Evolutionary conservation across 1,139 yeast genomes (phyloP).

Genomic region (Yamadazyma jaroonii): DNA sequence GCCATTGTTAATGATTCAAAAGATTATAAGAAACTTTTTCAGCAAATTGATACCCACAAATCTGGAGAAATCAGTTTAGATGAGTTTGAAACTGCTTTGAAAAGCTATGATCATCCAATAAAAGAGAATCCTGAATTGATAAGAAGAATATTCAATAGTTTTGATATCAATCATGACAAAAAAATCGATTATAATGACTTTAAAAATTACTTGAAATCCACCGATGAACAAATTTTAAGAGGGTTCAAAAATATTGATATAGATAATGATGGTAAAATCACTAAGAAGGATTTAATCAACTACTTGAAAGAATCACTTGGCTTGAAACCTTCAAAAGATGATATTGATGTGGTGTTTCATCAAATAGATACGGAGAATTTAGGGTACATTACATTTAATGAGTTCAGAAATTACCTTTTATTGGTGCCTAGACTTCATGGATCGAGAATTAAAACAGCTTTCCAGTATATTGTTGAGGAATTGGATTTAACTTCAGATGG

Average conservation of each 20-base stretch:
- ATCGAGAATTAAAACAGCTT: constrained; percentile 76
- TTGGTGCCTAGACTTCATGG: constrained; percentile 77
- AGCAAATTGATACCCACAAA: constrained; percentile 49
- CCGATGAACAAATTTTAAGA: constrained; percentile 65
- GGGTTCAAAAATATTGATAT: constrained; percentile 73
- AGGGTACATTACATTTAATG: constrained; percentile 77
- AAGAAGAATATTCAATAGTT: constrained; percentile 49
- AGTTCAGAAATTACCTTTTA: constrained; percentile 78
- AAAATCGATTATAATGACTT: constrained; percentile 61
- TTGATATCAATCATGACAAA: constrained; percentile 57
- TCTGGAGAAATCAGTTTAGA: constrained; percentile 56
- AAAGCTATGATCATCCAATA: constrained; percentile 59
- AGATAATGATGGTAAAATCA: constrained; percentile 74
- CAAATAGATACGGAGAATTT: constrained; percentile 60
- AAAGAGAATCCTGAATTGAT: constrained; percentile 63
- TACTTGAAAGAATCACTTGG: constrained; percentile 58
- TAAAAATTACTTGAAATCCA: constrained; percentile 53
- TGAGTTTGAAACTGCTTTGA: constrained; percentile 56
- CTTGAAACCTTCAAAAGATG: constrained; percentile 50
- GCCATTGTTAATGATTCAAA: constrained; percentile 10
- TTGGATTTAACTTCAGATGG: constrained; percentile 84
- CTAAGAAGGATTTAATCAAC: constrained; percentile 59
- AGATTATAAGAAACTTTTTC: constrained; percentile 35
- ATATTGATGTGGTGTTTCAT: constrained; percentile 57
- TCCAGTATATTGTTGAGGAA: constrained; percentile 75